phyloP scores from a whole-genome alignment of 2,329 filamentous ascomycete species.

The Colletotrichum simmondsii region DNA sequence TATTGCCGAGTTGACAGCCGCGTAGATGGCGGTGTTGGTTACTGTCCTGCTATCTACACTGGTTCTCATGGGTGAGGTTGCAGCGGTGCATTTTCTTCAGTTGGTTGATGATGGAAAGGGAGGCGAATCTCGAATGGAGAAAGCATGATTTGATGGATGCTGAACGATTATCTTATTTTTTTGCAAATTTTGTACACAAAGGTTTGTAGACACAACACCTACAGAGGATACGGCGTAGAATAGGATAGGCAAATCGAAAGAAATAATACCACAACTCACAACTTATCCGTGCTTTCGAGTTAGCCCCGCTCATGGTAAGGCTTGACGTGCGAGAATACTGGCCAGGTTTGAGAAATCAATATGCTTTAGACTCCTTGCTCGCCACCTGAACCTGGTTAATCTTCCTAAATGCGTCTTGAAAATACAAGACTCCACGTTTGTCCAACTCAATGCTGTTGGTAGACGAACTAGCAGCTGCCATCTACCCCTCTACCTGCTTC shows the following conservation, averaged over 20 bases:
- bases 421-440: not conserved
- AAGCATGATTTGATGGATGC: not conserved
- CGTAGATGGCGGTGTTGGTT: constrained; percentile 31
- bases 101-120: not conserved
- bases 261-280: not conserved
- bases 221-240: constrained; percentile 7
- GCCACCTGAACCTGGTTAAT: not conserved
- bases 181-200: constrained; percentile 2
- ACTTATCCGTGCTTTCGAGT: not conserved
- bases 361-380: too few species aligned
- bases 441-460: not conserved
- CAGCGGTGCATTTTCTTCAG: not conserved
- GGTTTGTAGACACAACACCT: not conserved
- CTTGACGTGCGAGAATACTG: too few species aligned
- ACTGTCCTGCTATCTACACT: not conserved
- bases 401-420: not conserved
- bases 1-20: constrained; percentile 79
- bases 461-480: not conserved
- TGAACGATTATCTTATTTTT: not conserved
- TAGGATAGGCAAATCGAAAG: not conserved
- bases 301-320: too few species aligned
- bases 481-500: too few species aligned
- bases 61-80: not conserved
- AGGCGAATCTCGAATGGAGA: not conserved
- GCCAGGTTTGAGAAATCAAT: too few species aligned